Conservation (phyloP, 2,329 filamentous ascomycete genomes). For the Paecilomyces formosus region DNA sequence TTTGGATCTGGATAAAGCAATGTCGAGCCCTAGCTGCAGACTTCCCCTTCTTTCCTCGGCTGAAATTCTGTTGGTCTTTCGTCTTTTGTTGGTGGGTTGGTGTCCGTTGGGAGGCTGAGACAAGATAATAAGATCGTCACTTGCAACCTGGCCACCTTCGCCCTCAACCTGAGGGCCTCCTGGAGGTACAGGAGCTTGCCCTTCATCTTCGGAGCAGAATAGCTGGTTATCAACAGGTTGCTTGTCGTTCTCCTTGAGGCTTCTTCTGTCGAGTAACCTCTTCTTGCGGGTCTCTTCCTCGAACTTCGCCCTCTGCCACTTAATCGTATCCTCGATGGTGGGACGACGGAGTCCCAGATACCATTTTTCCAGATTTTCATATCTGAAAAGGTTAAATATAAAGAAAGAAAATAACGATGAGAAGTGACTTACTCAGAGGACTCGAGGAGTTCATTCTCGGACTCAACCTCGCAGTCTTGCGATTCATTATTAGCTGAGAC, state of each 20-base stretch:
- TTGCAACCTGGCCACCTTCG: neutral
- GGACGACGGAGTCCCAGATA: slow-evolving; percentile 4
- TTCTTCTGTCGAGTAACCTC: slow-evolving; percentile 2
- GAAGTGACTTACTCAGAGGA: neutral
- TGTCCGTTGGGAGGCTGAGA: neutral
- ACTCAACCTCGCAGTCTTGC: neutral
- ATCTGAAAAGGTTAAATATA: slow-evolving; percentile 3
- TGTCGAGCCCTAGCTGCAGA: slow-evolving; percentile 8
- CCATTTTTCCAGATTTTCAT: slow-evolving; percentile 4
- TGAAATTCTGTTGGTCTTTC: slow-evolving; percentile 7
- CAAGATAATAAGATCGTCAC: neutral
- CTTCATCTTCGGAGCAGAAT: neutral
- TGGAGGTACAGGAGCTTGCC: neutral
- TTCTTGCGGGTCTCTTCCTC: slow-evolving; percentile 2
- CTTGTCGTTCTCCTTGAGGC: neutral
- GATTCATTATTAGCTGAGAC: neutral
- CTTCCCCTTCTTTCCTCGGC: slow-evolving; percentile 9
- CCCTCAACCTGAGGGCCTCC: neutral
- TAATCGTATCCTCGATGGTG: slow-evolving; percentile 5
- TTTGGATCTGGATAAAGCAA: neutral
- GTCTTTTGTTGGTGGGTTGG: neutral
- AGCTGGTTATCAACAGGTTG: neutral
- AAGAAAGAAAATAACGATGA: neutral
- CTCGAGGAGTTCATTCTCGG: neutral
- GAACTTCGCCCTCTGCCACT: slow-evolving; percentile 5